Evolutionary conservation across 306 rosid species (phyloP), one percentile per base, ranked within the genome.

Genomic region (Corylus americana): DNA sequence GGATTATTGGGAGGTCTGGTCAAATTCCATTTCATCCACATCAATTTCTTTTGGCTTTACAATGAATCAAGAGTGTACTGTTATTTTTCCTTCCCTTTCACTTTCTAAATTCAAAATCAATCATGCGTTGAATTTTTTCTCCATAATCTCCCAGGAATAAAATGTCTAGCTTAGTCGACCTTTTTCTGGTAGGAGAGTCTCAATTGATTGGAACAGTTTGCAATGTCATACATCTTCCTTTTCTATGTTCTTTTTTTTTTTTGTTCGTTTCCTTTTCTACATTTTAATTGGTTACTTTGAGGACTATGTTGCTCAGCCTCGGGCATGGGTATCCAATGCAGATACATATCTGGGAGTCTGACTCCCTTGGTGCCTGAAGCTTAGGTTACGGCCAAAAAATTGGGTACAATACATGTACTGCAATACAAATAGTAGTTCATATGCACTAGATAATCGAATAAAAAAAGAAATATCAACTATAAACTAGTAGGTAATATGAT

Each of bases 1-100:
- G 98, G 66, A 81, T 95, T 82, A 83, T 92, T 83, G 98, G 98
- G 82, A 95, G 98, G 98, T 92, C 82, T 61, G 70, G 0, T 81
- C 73, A 47, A 51, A 14, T 35, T 55, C 78, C 62, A 16, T 58
- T 22, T 59, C 55, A 44, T 55, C 74, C 70, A 48, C 47, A 62
- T 11, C 14, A 16, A 9, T 39, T 29, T 47, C 39, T 37, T 74
- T 48, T 49, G 45, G 59, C 77, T 66, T 45, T 68, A 11, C 61
- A 77, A 12, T 73, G 68, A 39, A 74, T 49, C 55, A 44, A 16
- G 55, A 45, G 47, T 74, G 50, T 74, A 35, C 48, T 17, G 25
- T 18, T 64, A 70, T 72, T 70, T 22, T 70, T 39, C 37, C 62
- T 35, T 63, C 63, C 44, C 39, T 50, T 20, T 55, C 8, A 50